A percentile compares a stretch with the other conserved stretches of the same genome.
Evolutionary conservation across 108 stramenopile species (phyloP).

Genomic region (Skeletonema menzelii): DNA sequence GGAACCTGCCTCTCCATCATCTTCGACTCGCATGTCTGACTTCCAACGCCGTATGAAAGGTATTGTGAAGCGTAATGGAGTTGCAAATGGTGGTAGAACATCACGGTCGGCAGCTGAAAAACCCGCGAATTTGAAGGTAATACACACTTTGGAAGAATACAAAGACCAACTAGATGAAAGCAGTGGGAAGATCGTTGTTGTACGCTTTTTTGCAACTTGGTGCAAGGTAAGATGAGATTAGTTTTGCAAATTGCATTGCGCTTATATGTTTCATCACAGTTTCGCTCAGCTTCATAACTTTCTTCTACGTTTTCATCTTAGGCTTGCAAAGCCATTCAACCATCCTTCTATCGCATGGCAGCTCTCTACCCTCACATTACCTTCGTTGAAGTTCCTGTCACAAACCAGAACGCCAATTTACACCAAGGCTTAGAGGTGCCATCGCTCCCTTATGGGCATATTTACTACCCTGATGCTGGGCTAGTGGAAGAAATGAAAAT

Average conservation of each 20-base stretch:
- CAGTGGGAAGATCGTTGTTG: slow-evolving; percentile 55
- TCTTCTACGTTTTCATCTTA: slow-evolving; percentile 1
- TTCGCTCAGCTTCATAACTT: neutral
- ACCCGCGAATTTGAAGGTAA: slow-evolving; percentile 48
- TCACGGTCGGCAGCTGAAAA: neutral
- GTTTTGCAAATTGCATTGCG: neutral
- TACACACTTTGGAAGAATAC: slow-evolving; percentile 61
- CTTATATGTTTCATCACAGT: neutral
- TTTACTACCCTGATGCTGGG: slow-evolving; percentile 66
- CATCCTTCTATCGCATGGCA: slow-evolving; percentile 58
- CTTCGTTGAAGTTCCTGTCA: slow-evolving; percentile 76
- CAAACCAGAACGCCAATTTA: slow-evolving; percentile 62
- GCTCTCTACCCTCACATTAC: slow-evolving; percentile 44
- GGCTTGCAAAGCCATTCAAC: slow-evolving; percentile 72
- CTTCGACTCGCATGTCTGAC: slow-evolving; percentile 10
- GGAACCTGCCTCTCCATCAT: slow-evolving; percentile 11
- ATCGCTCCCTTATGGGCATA: slow-evolving; percentile 64
- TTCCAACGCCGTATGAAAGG: slow-evolving; percentile 39
- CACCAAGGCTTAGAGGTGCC: slow-evolving; percentile 74
- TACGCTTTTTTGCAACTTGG: slow-evolving; percentile 69
- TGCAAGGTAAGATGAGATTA: slow-evolving; percentile 58
- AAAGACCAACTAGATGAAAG: slow-evolving; percentile 53
- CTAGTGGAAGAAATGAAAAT: slow-evolving; percentile 69
- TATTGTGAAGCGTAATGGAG: slow-evolving; percentile 23
- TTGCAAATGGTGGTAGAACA: neutral